Conservation (phyloP, 805 yeast species). For the Scheffersomyces lignosus region DNA sequence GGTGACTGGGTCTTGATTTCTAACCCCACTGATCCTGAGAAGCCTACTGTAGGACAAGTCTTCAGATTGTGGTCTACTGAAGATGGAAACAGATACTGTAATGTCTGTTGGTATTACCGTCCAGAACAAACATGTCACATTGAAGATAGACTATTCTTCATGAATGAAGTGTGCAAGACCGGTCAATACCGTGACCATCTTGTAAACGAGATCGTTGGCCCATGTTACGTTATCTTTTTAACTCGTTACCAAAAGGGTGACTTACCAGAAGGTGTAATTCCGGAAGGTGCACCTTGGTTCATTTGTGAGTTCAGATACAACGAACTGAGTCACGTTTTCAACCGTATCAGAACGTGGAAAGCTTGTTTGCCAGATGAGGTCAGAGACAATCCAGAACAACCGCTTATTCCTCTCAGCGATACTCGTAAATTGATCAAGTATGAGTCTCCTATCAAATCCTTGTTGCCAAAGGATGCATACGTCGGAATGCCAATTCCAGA, state of each 20-base stretch:
- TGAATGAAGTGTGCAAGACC: constrained; percentile 93
- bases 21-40: constrained; percentile 83
- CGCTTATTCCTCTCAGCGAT: constrained; percentile 65
- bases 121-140: constrained; percentile 98
- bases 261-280: constrained; percentile 62
- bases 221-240: constrained; percentile 92
- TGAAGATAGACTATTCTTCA: constrained; percentile 83
- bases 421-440: constrained; percentile 70
- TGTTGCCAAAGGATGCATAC: constrained; percentile 73
- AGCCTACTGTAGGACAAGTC: constrained; percentile 92
- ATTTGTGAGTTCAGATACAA: constrained; percentile 95
- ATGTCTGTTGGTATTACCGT: constrained; percentile 96
- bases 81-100: constrained; percentile 79
- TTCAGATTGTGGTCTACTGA: constrained; percentile 93
- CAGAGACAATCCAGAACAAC: constrained; percentile 76
- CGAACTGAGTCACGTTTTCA: constrained; percentile 85
- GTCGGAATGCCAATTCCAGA: constrained; percentile 76
- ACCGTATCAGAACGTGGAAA: constrained; percentile 96
- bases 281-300: constrained; percentile 79
- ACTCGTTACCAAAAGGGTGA: constrained; percentile 95
- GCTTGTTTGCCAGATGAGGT: constrained; percentile 98
- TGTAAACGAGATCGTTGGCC: constrained; percentile 85
- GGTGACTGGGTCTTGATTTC: constrained; percentile 94
- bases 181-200: constrained; percentile 95
- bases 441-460: constrained; percentile 80